Percentiles rank a stretch among this genome's conserved stretches.
phyloP scores from a whole-genome alignment of 176 grass and related monocot genomes.

The Triticum dicoccoides region DNA sequence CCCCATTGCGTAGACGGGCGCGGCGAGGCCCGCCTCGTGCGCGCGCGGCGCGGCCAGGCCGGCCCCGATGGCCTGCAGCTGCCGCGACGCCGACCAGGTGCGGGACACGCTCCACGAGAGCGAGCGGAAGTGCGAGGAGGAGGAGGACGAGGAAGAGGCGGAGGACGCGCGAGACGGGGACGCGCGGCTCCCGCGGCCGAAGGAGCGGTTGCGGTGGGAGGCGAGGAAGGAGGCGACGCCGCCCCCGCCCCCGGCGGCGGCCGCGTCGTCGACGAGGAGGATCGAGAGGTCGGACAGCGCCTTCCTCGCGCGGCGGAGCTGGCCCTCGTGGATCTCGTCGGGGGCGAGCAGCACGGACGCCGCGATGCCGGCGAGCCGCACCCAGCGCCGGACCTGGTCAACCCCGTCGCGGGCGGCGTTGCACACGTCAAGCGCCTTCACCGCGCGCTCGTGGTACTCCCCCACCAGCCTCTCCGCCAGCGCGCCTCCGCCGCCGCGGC shows the following conservation, averaged over 20 bases:
- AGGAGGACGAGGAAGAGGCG: constrained; percentile 29
- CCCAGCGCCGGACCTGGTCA: constrained; percentile 77
- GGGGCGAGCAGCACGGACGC: constrained; percentile 51
- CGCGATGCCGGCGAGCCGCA: constrained; percentile 70
- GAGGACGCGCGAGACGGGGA: constrained; percentile 31
- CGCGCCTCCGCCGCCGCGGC: constrained; percentile 20
- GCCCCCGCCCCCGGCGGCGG: constrained; percentile 25
- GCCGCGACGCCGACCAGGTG: constrained; percentile 82
- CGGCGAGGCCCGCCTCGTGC: constrained; percentile 60
- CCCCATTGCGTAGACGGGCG: constrained; percentile 64
- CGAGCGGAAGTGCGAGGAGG: constrained; percentile 74
- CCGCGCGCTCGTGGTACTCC: constrained; percentile 77
- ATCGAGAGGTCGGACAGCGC: constrained; percentile 73
- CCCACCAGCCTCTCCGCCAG: constrained; percentile 38
- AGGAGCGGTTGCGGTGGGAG: constrained; percentile 95
- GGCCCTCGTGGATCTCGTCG: constrained; percentile 50
- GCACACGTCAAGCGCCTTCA: constrained; percentile 93
- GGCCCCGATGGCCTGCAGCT: constrained; percentile 75
- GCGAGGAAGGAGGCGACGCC: constrained; percentile 42
- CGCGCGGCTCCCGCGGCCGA: constrained; percentile 54
- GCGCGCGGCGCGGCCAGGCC: constrained; percentile 60
- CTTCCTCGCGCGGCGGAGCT: constrained; percentile 73
- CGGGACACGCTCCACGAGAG: constrained; percentile 96
- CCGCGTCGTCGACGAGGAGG: constrained; percentile 81
- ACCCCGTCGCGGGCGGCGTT: constrained; percentile 84